These are phyloP conservation scores for Pisolithus orientalis DNA, from an alignment of 768 basidiomycete genomes.

Conservation along the genomic window DNA sequence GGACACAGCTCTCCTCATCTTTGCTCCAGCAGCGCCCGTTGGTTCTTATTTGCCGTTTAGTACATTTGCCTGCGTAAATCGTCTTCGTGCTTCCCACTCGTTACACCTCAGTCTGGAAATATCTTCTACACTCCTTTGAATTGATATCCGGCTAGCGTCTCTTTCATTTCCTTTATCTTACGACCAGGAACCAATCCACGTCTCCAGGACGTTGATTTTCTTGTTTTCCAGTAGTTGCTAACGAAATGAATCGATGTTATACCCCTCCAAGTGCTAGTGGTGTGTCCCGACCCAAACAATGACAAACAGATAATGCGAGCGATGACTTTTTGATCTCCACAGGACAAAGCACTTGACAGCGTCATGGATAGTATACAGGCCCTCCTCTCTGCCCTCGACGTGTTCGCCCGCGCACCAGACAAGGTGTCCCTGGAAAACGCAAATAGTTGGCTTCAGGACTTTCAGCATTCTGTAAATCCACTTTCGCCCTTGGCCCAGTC, in stretches of 20 bases:
- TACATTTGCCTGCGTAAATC: constrained; percentile 39
- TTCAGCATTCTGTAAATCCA: constrained; percentile 97
- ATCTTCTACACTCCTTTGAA: constrained; percentile 49
- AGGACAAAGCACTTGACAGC: background rate
- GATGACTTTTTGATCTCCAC: background rate
- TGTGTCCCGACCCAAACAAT: constrained; percentile 16
- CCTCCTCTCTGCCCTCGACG: constrained; percentile 69
- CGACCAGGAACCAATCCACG: background rate
- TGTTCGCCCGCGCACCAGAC: constrained; percentile 79
- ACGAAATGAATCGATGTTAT: constrained; percentile 11
- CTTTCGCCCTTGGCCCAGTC: constrained; percentile 58
- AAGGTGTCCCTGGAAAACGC: constrained; percentile 77
- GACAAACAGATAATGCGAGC: constrained; percentile 22
- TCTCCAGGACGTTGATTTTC: constrained; percentile 6
- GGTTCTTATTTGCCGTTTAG: constrained; percentile 32
- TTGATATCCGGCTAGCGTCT: constrained; percentile 48
- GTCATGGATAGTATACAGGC: constrained; percentile 65
- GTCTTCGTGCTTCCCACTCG: constrained; percentile 28
- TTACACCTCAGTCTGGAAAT: constrained; percentile 36
- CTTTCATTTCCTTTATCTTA: constrained; percentile 22
- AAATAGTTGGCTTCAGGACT: constrained; percentile 95
- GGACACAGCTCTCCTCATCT: constrained; percentile 19
- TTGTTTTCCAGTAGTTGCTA: background rate
- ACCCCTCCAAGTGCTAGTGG: constrained; percentile 12
- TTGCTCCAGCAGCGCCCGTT: constrained; percentile 24